Evolutionary conservation across 257 asterid species (phyloP), one percentile per base, ranked within the genome.

Genomic region (Capsicum chinense): DNA sequence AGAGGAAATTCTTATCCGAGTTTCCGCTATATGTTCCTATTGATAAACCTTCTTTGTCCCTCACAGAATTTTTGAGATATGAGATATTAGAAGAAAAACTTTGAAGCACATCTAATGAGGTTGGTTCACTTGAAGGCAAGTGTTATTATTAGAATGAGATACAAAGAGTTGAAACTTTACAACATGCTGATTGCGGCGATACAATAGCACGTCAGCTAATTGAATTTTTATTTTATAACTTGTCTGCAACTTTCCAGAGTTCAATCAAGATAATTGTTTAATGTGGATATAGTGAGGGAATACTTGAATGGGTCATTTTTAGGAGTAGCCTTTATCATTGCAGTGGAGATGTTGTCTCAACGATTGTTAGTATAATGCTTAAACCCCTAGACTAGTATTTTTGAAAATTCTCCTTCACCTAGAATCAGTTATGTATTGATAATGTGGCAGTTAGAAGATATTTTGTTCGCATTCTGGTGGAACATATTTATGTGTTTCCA

Each of bases 301-400:
- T 56, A 81, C 95, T 97, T 7, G 94, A 92, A 88, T 85, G 91
- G 95, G 93, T 93, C n/a, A 84, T 95, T 76, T 82, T 94, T 62
- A 88, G 87, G 83, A 87, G 94, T 71, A 90, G 93, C 78, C 84
- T 90, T 68, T 87, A 85, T 89, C 91, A 94, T 79, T 95, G 97
- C 48, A 87, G 86, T 87, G 89, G 89, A 83, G 97, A 94, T 57
- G 87, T 85, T n/a, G 88, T 88, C 6, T 90, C 95, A 33, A 93
- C 93, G 83, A 90, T 93, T 9, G 91, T 93, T 5, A 21, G 21
- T 21, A 21, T 21, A 21, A 0, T 21, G 21, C 21, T 21, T 21
- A 21, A 21, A 21, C 21, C 21, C 21, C 21, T 21, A 21, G 21
- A 21, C 21, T 21, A 0, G 21, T 21, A 21, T 0, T 21, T 21